phyloP scores from a whole-genome alignment of 163 green algal species.

The Chlorella variabilis region DNA sequence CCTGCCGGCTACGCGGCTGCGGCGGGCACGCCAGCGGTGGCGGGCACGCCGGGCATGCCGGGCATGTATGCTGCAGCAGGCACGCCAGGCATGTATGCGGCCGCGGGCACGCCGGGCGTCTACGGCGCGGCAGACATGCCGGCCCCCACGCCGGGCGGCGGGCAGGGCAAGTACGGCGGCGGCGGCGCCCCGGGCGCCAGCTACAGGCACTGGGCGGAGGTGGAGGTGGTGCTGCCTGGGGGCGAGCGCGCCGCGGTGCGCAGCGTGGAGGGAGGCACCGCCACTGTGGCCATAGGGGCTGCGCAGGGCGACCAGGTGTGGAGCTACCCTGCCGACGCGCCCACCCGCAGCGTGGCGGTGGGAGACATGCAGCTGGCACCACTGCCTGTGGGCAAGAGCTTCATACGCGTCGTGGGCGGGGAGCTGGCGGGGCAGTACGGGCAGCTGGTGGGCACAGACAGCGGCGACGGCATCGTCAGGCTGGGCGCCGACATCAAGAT shows the following conservation, averaged over 20 bases:
- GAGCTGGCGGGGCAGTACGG: slow-evolving; percentile 60
- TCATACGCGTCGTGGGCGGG: slow-evolving; percentile 63
- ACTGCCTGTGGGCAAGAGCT: slow-evolving; percentile 56
- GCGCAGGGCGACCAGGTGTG: background rate
- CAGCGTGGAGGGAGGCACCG: slow-evolving; percentile 41
- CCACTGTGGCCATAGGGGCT: slow-evolving; percentile 41
- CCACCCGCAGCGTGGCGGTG: slow-evolving; percentile 22
- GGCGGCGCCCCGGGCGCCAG: slow-evolving; percentile 10
- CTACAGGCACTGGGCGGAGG: slow-evolving; percentile 47
- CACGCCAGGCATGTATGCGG: slow-evolving; percentile 6
- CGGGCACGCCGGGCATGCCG: slow-evolving; percentile 36
- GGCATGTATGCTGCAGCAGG: slow-evolving; percentile 2
- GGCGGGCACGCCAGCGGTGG: slow-evolving; percentile 8
- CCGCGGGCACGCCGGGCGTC: slow-evolving; percentile 38
- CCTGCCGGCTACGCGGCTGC: background rate
- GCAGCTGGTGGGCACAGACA: slow-evolving; percentile 73
- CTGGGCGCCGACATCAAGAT: slow-evolving; percentile 62
- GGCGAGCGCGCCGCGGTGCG: slow-evolving; percentile 51
- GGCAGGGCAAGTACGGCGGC: slow-evolving; percentile 20
- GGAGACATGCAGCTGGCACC: slow-evolving; percentile 55
- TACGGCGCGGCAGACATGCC: slow-evolving; percentile 15
- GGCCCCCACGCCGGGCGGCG: slow-evolving; percentile 49
- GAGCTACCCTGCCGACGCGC: background rate
- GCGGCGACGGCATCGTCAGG: slow-evolving; percentile 73
- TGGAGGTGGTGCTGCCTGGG: slow-evolving; percentile 55